Base-by-base conservation (phyloP, 192 early-diverging fungal genomes). In the Linderina pennispora region DNA sequence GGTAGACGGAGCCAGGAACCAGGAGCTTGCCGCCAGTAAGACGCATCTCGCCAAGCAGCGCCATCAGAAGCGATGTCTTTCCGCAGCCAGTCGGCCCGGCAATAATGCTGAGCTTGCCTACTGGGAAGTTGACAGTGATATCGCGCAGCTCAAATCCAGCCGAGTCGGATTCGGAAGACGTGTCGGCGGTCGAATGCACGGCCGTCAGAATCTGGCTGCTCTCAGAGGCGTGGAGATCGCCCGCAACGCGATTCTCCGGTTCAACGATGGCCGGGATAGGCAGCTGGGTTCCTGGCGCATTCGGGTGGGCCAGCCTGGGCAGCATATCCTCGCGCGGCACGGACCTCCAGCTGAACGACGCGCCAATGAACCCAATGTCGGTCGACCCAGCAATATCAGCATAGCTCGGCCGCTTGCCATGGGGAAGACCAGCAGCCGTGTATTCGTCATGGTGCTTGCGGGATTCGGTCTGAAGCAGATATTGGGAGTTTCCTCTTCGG, bases 31-130 rank as follows among this genome's bases (percentile, higher is more conserved):
- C 80, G 5, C 18, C 35, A 3, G 43, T 48, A 13, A 57, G 69
- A 20, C 49, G 35, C 44, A 91, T 87, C 62, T 95, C 91, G 15
- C 89, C 89, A 10, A 94, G 60, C 17, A 94, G 77, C 33, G 88
- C 85, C 34, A 83, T 62, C 25, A 94, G 57, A 43, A 97, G 43
- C 13, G 82, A 82, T 1, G 85, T 83, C 61, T 98, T 98, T 34
- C 94, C 94, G 40, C 81, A 80, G 0, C 91, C 94, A 6, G 92
- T 95, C 8, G 87, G 77, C 2, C 94, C 94, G 33, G 81, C 81
- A 44, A 94, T 67, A 15, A 94, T 75, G 20, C 85, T 84, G 8
- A 93, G 75, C 36, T 85, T 81, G 28, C 80, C 80, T 9, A 67
- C 48, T 4, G 85, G 83, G 58, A 96, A 87, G 11, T 55, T 69